Conservation (phyloP, 345 rosid species). For the Barbarea vulgaris region DNA sequence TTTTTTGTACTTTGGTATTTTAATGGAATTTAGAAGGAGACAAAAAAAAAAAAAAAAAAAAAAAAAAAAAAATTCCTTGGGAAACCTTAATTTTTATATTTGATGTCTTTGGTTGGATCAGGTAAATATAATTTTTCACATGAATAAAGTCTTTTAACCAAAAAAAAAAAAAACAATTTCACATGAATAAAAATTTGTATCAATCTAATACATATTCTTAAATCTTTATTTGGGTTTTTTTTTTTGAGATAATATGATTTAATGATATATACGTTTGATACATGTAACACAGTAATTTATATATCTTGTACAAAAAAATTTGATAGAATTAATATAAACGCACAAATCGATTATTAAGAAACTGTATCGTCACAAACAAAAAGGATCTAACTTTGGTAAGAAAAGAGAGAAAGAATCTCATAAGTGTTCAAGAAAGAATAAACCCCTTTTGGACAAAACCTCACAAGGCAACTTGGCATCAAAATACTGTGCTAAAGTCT, state of each 20-base stretch:
- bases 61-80: no score
- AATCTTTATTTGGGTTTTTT: neutral
- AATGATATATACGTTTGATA: neutral
- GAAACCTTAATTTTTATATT: neutral
- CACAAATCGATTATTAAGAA: neutral
- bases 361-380: neutral
- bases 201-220: neutral
- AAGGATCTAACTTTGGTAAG: slow-evolving; percentile 18
- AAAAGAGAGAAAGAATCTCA: slow-evolving; percentile 29
- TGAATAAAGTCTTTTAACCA: no score
- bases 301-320: neutral
- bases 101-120: no score
- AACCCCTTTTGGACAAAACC: slow-evolving; percentile 23
- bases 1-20: no score
- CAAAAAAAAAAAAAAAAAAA: no score
- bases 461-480: slow-evolving; percentile 43
- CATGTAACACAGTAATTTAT: neutral
- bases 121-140: neutral
- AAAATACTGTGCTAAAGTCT: neutral
- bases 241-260: neutral
- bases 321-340: neutral
- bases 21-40: no score
- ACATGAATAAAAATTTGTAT: no score
- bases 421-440: slow-evolving; percentile 49
- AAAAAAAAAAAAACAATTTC: no score